Base-by-base conservation (phyloP, 257 asterid genomes). In the Przewalskia tangutica region DNA sequence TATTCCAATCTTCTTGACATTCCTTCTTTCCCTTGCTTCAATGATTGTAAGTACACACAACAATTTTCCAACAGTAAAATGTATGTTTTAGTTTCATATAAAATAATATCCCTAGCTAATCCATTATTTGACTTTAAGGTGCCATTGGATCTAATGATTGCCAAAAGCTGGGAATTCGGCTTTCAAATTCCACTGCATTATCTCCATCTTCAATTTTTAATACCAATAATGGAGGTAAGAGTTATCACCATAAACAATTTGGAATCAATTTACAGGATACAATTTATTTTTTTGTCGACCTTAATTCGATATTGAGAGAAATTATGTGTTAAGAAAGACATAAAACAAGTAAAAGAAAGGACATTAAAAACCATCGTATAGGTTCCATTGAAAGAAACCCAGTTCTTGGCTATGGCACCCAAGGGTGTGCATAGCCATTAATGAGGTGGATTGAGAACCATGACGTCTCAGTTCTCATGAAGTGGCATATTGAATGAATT, bases 11-110 rank as follows among this genome's bases (percentile, higher is more conserved):
- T 93, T 58, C 90, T 92, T 54, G 85, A 87, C 5, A 77, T 89
- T 75, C 38, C 95, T 16, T 84, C 85, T 62, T 93, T 91, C 67
- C 97, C 98, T 14, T 93, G 98, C 88, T 93, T 88, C 86, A 83
- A 63, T n/a, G 89, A 90, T 9, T 93, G 98, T 93, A 88, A 85
- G 91, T 65, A 48, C 51, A 36, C 14, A n/a, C n/a, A 56, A 13
- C 3, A 32, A 58, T 16, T 34, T 13, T 0, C 12, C 75, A 13
- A 7, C 1, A 36, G 11, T 12, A 73, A 13, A 27, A 27, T 27
- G 1, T 27, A 6, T 73, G 60, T 48, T 75, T 36, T 50, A 73
- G 5, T 23, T 55, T 10, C 54, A 9, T 20, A 16, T 11, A 10
- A 27, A 17, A 3, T 2, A 40, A 23, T 3, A 3, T 0, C 16